A percentile compares a stretch with the other conserved stretches of the same genome.
Conservation (phyloP, 2,329 filamentous ascomycete genomes). For the Cladosporium oxysporum region DNA sequence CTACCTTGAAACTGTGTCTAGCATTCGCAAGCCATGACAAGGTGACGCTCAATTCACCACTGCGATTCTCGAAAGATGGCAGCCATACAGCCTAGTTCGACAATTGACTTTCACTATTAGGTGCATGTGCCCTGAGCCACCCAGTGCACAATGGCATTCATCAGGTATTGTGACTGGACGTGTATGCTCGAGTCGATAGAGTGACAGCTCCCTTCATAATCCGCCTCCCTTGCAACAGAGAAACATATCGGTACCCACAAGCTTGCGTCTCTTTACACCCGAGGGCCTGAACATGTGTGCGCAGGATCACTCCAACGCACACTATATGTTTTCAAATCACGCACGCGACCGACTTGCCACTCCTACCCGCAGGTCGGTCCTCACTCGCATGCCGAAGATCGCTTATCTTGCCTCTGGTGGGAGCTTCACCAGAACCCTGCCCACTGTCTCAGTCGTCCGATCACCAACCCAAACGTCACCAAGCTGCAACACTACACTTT, state of each 20-base stretch:
- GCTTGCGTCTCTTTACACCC: background rate
- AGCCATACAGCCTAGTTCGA: background rate
- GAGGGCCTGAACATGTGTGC: background rate
- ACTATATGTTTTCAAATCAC: background rate
- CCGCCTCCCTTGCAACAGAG: too few relatives aligned
- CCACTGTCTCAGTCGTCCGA: background rate
- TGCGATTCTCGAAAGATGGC: background rate
- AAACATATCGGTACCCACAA: background rate
- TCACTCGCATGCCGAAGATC: conserved; percentile 4
- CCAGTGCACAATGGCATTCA: conserved; percentile 2
- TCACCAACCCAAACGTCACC: background rate
- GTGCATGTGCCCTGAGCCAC: background rate
- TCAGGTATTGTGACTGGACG: background rate
- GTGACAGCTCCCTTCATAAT: too few relatives aligned
- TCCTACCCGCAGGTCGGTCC: background rate
- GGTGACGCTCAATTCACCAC: background rate
- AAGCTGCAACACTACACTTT: background rate
- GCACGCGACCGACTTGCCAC: background rate
- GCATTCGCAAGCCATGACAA: background rate
- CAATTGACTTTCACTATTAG: background rate
- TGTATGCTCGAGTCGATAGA: background rate
- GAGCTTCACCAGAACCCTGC: background rate
- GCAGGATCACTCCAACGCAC: background rate
- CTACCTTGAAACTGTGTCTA: background rate
- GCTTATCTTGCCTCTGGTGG: background rate